Base-by-base conservation (phyloP, 352 stramenopile genomes). In the Pythium sukuiense region DNA sequence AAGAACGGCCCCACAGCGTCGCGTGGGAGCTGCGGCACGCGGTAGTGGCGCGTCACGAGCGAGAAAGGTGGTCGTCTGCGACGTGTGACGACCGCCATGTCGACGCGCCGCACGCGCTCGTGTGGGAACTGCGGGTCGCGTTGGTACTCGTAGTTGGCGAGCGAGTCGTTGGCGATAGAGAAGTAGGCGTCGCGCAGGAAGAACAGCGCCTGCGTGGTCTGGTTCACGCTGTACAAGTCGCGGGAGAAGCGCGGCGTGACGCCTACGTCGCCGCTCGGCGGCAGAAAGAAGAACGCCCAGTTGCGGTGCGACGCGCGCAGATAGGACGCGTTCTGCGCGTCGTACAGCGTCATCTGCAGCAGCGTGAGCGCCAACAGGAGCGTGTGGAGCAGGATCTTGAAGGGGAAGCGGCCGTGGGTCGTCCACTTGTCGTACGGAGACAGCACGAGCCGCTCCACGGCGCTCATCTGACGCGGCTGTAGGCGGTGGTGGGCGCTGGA, bases 261-360 rank as follows among this genome's bases (percentile, higher is more conserved):
- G 27, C 83, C 81, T n/a, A 85, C 79, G 59, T 87, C 73, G 20
- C 65, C 59, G 26, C 75, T 57, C 27, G 82, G 75, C 20, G 85
- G 87, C 12, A 95, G 72, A 59, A 95, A 95, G 70, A 94, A 93
- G 50, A 88, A 92, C 12, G 83, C 85, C 87, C 87, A 96, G 66
- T 96, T 96, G 54, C 86, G 74, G 33, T 94, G 76, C 18, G 85
- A 91, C 0, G 87, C 85, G 29, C 85, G 87, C 77, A 96, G 88
- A 67, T 96, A 96, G 16, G 84, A 76, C 11, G 85, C 81, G 61
- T 94, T 96, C 68, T 93, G 85, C 11, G 76, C 81, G 65, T 89
- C 84, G 64, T 86, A 93, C 29, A 94, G 67, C 60, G 77, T 67
- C 80, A 96, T 90, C 59, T 94, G 87, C 26, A 75, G 49, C 45